Percentiles rank a stretch among this genome's conserved stretches.
phyloP scores from a whole-genome alignment of 106 monocot genomes.

The Agapanthus africanus region DNA sequence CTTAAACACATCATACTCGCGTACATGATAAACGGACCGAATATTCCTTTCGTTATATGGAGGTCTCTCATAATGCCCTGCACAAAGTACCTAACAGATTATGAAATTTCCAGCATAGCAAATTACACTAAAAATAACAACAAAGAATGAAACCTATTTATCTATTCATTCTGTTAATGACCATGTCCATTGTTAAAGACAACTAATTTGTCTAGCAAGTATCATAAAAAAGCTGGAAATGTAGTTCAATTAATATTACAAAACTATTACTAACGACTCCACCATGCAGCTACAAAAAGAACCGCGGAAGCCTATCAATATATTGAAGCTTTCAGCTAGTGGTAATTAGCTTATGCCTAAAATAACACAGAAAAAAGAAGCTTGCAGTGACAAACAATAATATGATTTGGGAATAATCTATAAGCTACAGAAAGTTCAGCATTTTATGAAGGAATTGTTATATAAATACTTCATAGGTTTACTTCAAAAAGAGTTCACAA shows the following conservation, averaged over 20 bases:
- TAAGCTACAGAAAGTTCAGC: neutral
- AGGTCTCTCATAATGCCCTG: constrained; percentile 88
- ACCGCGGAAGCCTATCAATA: neutral
- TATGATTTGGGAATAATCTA: neutral
- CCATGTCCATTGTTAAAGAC: neutral
- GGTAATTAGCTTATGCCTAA: neutral
- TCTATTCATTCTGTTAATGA: neutral
- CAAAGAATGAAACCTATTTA: constrained; percentile 4
- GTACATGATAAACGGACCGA: constrained; percentile 84
- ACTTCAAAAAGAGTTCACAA: neutral
- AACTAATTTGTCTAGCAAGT: neutral
- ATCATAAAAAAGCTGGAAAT: neutral
- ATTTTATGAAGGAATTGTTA: neutral
- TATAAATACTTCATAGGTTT: neutral
- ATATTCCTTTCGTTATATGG: constrained; percentile 79
- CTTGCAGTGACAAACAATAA: constrained; percentile 5
- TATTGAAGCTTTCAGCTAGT: too few relatives aligned
- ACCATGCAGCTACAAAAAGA: neutral
- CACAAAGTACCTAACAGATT: neutral
- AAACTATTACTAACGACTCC: neutral
- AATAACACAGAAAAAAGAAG: neutral
- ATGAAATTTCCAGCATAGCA: neutral
- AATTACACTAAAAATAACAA: neutral
- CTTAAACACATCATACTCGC: constrained; percentile 93
- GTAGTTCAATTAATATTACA: neutral